Percentiles rank a stretch among this genome's conserved stretches.
These are phyloP conservation scores for Speleostelium caveatum DNA, from an alignment of 78 protist genomes.

Conservation along the genomic window DNA sequence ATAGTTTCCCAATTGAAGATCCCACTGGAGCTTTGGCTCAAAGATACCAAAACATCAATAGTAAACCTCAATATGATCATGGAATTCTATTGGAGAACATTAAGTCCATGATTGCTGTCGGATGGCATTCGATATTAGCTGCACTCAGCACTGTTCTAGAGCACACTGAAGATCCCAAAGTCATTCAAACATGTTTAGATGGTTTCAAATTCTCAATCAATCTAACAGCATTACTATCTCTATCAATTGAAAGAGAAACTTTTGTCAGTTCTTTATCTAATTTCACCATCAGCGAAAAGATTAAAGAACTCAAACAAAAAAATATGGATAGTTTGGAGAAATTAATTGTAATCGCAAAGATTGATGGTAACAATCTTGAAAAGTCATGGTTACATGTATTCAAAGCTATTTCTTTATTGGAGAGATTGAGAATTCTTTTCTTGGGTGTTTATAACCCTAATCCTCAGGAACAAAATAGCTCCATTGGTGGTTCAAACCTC, in stretches of 20 bases:
- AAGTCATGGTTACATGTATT: constrained; percentile 91
- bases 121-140: constrained; percentile 88
- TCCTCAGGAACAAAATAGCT: not conserved
- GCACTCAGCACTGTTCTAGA: constrained; percentile 88
- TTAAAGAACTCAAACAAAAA: constrained; percentile 82
- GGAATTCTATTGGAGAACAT: constrained; percentile 74
- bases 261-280: constrained; percentile 93
- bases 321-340: constrained; percentile 90
- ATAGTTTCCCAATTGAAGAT: constrained; percentile 24
- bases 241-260: constrained; percentile 93
- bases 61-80: constrained; percentile 26
- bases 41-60: not conserved
- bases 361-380: constrained; percentile 92
- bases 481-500: not conserved
- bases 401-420: constrained; percentile 87
- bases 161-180: constrained; percentile 57
- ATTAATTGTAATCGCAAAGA: constrained; percentile 88
- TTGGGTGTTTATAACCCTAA: constrained; percentile 69
- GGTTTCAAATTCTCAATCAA: constrained; percentile 89
- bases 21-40: not conserved
- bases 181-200: constrained; percentile 81
- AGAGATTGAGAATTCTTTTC: constrained; percentile 79
- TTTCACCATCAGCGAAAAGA: constrained; percentile 87
- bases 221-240: constrained; percentile 79
- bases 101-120: constrained; percentile 78